Evolutionary conservation across 2,329 filamentous ascomycete genomes (phyloP), one percentile per base, ranked within the genome.

Genomic region (Exophiala sideris): DNA sequence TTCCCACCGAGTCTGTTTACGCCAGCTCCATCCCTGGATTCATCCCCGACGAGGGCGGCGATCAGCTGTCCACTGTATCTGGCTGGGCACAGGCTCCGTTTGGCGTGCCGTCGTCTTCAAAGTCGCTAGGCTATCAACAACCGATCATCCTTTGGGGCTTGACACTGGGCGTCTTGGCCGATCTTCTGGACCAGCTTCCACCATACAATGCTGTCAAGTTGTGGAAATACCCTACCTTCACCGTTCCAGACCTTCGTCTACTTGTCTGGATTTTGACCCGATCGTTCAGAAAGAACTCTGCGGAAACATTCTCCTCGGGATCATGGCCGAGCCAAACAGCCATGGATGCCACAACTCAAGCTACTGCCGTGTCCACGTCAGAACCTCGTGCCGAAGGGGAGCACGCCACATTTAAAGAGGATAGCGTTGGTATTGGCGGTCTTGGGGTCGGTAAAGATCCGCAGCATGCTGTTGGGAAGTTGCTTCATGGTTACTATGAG

Each of bases 191-290:
- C 59, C 77, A 86, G 64, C 70, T 87, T 3, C 84, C 84, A n/a
- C 83, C 84, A 1, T 73, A 78, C 58, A 82, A 80, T 49, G 79
- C 83, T 1, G 76, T 87, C 3, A 71, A 79, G 33, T 67, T 86
- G 21, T 88, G 85, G 84, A 79, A 78, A 29, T 87, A 86, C 63
- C 85, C 85, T 0, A 87, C 82, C 1, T 87, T 88, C 64, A 86
- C 84, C 0, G 76, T 80, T 1, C 76, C 75, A 52, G 85, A 88
- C 62, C 74, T 87, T 3, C 73, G 79, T 5, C 71, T 83, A 32
- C 71, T 82, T 9, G 77, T 87, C 50, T 84, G 78, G 72, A 65
- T 83, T 8, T 68, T 86, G 64, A 86, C 83, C 0, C 79, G 79
- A 58, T 70, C 71, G 5, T 79, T 87, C 63, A 79, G 80, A 53